phyloP scores from a whole-genome alignment of 306 rosid genomes.

The Urtica urens region DNA sequence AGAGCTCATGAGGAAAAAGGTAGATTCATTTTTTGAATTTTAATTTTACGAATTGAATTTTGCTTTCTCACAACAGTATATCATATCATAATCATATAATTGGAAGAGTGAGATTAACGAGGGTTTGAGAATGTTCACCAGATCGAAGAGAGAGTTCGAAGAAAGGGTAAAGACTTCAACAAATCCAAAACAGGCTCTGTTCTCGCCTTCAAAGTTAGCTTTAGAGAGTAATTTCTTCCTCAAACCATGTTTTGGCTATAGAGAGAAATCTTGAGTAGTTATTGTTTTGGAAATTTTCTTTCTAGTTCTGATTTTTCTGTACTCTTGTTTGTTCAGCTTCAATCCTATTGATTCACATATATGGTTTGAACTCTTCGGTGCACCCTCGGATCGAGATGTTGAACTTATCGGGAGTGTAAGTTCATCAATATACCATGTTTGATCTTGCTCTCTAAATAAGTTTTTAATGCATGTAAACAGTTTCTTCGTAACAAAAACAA shows the following conservation, averaged over 20 bases:
- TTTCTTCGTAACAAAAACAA: no score
- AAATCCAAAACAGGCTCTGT: constrained; percentile 81
- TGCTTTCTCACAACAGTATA: background rate
- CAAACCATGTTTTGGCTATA: no score
- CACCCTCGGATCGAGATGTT: constrained; percentile 69
- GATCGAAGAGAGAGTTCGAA: constrained; percentile 77
- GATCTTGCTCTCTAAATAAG: no score
- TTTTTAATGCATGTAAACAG: no score
- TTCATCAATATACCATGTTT: constrained; percentile 12
- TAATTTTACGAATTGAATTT: no score
- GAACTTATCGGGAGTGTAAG: constrained; percentile 75
- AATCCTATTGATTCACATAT: constrained; percentile 76
- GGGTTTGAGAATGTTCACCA: constrained; percentile 18
- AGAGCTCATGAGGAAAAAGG: constrained; percentile 73
- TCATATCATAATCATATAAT: no score
- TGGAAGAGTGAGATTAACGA: constrained; percentile 6
- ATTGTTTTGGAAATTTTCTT: background rate
- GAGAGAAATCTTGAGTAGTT: background rate
- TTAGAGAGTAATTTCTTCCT: constrained; percentile 59
- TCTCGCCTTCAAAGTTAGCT: constrained; percentile 87
- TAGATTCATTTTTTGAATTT: background rate
- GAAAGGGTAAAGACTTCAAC: constrained; percentile 61
- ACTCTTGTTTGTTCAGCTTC: constrained; percentile 46
- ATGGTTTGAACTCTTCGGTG: constrained; percentile 82
- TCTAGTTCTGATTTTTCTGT: background rate